Base-by-base conservation (phyloP, 2,329 filamentous ascomycete genomes). In the Colletotrichum lentis region DNA sequence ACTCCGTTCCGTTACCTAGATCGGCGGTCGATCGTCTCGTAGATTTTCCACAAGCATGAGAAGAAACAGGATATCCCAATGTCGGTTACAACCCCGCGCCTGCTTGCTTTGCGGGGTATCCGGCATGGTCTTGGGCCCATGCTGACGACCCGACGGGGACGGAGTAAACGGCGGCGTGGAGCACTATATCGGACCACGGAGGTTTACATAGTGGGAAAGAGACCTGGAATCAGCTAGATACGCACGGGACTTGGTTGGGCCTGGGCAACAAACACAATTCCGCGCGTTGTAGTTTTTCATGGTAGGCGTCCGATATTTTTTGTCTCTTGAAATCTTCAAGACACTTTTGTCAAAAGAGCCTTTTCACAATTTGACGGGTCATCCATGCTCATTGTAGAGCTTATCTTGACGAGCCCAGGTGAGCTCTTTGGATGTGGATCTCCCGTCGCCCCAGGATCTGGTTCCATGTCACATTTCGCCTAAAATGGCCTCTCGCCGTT, bases 41-140 rank as follows among this genome's bases (percentile, higher is more conserved):
- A 31, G 8, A 7, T 35, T 35, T 35, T 10, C 31, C 8, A 35
- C 31, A 35, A 35, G 10, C 8, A 35, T 35, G 31, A 7, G 8
- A 35, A 35, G 8, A 35, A 35, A 35, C 31, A 35, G 7, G 31
- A 35, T 18, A 16, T 41, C 39, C 3, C 39, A 18, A 41, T 41
- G 2, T 14, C 80, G 35, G 39, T 41, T 76, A 73, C 8, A 83
- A 76, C 31, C 69, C 81, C 77, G 49, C 44, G 8, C 8, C 12
- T 46, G 20, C n/a, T 14, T 11, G 39, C 39, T 41, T 18, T 6
- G 39, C 12, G 8, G n/a, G 22, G 44, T 20, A 5, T 46, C 44
- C n/a, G 44, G n/a, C 44, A 20, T n/a, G 37, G 20, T 10, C 20
- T 43, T 43, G 53, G 37, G 6, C 20, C 16, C 24, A 24, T 24